A percentile compares a stretch with the other conserved stretches of the same genome.
These are phyloP conservation scores for Xylaria sp. DNA, from an alignment of 2,329 filamentous ascomycete species.

Conservation along the genomic window DNA sequence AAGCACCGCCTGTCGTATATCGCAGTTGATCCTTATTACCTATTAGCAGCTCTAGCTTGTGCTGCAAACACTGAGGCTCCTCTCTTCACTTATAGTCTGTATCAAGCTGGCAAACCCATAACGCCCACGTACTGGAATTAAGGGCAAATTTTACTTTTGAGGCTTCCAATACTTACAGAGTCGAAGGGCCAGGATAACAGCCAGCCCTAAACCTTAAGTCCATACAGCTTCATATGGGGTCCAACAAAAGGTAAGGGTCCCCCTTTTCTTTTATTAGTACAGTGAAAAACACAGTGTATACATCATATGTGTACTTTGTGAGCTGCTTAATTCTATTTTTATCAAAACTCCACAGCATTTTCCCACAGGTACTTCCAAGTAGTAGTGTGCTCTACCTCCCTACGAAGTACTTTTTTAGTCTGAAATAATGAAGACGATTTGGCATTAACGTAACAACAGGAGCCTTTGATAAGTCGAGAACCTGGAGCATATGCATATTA, in stretches of 20 bases:
- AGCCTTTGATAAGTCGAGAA: not conserved
- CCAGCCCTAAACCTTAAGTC: not conserved
- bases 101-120: too few species aligned
- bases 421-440: not conserved
- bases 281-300: not conserved
- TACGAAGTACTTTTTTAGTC: not conserved
- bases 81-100: too few species aligned
- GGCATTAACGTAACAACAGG: not conserved
- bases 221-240: not conserved
- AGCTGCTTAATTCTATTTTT: constrained; percentile 29
- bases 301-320: not conserved
- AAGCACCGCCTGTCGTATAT: constrained; percentile 1
- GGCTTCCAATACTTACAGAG: too few species aligned
- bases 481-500: not conserved
- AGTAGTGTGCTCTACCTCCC: not conserved
- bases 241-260: constrained; percentile 4
- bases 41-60: not conserved
- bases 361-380: not conserved
- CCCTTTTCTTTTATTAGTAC: constrained; percentile 10
- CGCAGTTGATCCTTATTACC: not conserved
- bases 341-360: constrained; percentile 10
- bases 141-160: too few species aligned
- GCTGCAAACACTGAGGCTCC: not conserved
- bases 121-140: too few species aligned
- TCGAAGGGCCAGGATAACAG: not conserved